Evolutionary conservation across 768 basidiomycete species (phyloP).

Genomic region (Suillus bovinus): DNA sequence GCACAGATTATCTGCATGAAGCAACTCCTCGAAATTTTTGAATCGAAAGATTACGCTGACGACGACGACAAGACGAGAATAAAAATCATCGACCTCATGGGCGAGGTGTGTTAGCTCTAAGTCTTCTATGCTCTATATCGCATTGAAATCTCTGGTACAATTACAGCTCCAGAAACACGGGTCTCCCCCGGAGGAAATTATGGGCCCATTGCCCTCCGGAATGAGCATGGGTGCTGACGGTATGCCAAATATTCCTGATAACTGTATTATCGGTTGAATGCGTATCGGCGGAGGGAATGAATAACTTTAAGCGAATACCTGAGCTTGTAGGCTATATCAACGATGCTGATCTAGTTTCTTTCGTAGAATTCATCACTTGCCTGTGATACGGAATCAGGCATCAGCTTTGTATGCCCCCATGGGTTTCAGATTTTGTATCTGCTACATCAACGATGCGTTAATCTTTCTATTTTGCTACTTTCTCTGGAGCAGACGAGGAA

Average conservation of each 20-base stretch:
- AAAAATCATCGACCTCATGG: slow-evolving; percentile 69
- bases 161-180: slow-evolving; percentile 78
- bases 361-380: background rate
- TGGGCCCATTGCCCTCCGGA: slow-evolving; percentile 83
- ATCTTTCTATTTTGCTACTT: too few species aligned
- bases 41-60: slow-evolving; percentile 59
- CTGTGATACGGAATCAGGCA: background rate
- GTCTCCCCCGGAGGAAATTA: slow-evolving; percentile 76
- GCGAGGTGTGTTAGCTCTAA: slow-evolving; percentile 49
- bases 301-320: background rate
- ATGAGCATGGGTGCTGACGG: slow-evolving; percentile 56
- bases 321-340: background rate
- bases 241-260: slow-evolving; percentile 44
- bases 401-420: background rate
- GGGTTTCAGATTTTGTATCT: background rate
- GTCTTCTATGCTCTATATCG: background rate
- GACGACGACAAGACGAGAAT: slow-evolving; percentile 45
- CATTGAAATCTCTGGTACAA: background rate
- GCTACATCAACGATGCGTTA: background rate
- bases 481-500: too few species aligned
- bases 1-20: slow-evolving; percentile 58
- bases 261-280: slow-evolving; percentile 18
- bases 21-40: slow-evolving; percentile 65
- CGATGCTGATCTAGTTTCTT: too few species aligned
- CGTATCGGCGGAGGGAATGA: background rate